These are phyloP conservation scores for Tetratostichococcus sp. DNA, from an alignment of 139 green algal species.

Conservation along the genomic window DNA sequence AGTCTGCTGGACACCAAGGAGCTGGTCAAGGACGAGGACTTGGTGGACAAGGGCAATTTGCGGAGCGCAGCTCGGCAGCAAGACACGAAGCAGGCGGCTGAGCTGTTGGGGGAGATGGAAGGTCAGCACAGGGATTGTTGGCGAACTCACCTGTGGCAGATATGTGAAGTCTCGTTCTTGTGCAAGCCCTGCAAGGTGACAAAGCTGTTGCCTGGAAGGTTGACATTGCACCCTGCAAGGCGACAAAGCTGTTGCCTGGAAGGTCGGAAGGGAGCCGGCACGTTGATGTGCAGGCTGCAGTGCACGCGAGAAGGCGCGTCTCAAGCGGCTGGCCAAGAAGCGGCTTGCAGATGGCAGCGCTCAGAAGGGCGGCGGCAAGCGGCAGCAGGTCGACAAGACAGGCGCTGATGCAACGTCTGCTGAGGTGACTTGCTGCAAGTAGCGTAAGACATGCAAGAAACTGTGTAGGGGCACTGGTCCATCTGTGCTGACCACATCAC, in stretches of 20 bases:
- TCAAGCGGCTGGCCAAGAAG: background rate
- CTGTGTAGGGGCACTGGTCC: too few species aligned
- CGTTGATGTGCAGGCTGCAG: background rate
- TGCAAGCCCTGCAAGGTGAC: too few species aligned
- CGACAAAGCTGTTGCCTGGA: background rate
- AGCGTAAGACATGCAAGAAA: too few species aligned
- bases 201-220: background rate
- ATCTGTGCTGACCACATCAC: too few species aligned
- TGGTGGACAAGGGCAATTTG: constrained; percentile 24
- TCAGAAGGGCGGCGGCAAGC: background rate
- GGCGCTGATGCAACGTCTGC: background rate
- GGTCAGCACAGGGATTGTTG: background rate
- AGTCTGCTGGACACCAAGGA: constrained; percentile 67
- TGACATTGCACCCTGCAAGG: background rate
- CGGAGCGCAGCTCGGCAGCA: background rate
- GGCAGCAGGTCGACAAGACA: background rate
- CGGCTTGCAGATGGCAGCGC: background rate
- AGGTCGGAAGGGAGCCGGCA: too few species aligned
- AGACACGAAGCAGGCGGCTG: constrained; percentile 34
- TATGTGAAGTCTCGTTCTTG: too few species aligned
- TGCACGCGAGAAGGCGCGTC: background rate
- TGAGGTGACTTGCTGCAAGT: background rate
- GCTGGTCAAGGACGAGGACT: constrained; percentile 75
- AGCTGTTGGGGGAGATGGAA: constrained; percentile 46
- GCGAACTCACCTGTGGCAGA: too few species aligned